A percentile compares a stretch with the other conserved stretches of the same genome.
Conservation (phyloP, 78 protist genomes). For the Blattamonas nauphoetae region DNA sequence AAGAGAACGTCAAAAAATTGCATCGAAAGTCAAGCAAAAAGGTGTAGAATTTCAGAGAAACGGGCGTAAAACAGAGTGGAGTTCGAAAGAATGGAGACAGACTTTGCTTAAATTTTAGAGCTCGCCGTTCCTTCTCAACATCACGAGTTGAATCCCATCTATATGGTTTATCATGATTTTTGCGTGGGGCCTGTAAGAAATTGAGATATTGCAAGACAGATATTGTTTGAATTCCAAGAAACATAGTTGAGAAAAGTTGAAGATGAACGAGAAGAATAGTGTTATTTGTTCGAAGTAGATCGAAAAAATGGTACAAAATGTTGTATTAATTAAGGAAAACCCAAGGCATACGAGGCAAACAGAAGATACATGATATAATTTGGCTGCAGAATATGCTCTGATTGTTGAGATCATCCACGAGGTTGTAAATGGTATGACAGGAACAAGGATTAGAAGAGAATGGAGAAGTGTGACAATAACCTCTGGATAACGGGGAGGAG, state of each 20-base stretch:
- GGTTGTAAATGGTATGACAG: not conserved
- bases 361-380: not conserved
- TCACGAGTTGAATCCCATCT: not conserved
- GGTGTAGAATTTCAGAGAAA: too few species aligned
- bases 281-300: not conserved
- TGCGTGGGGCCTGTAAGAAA: not conserved
- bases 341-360: not conserved
- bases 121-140: not conserved
- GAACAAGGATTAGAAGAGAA: not conserved
- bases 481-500: not conserved
- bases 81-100: too few species aligned
- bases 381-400: not conserved
- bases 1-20: too few species aligned
- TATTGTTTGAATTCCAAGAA: too few species aligned
- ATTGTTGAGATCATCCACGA: not conserved
- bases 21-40: too few species aligned
- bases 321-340: too few species aligned
- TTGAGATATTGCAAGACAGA: too few species aligned
- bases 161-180: not conserved
- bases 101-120: not conserved
- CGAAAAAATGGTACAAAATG: too few species aligned
- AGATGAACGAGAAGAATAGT: not conserved
- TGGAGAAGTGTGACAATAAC: not conserved
- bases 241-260: not conserved
- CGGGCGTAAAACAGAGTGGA: too few species aligned